Conservation (phyloP, 805 yeast genomes). For the Metschnikowia noctiluminum region DNA sequence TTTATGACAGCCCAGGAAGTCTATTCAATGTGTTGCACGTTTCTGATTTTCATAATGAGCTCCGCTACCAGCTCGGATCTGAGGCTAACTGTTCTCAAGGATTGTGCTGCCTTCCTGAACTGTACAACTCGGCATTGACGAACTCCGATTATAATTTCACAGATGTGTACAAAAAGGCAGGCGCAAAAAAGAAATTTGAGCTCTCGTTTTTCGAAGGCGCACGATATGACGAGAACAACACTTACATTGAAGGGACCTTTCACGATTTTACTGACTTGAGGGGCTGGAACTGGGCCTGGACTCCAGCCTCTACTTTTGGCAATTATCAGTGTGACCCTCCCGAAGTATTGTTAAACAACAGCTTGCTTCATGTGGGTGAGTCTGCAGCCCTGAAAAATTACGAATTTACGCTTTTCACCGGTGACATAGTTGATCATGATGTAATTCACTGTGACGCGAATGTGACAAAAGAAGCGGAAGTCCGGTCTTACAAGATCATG, state of each 20-base stretch:
- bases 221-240: conserved; percentile 23
- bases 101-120: conserved; percentile 61
- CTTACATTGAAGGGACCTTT: conserved; percentile 31
- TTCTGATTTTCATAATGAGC: conserved; percentile 63
- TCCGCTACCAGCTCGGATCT: conserved; percentile 50
- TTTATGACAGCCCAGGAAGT: conserved; percentile 27
- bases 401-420: conserved; percentile 67
- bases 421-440: conserved; percentile 72
- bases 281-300: conserved; percentile 32
- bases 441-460: conserved; percentile 50
- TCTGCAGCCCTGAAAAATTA: conserved; percentile 34
- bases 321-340: conserved; percentile 66
- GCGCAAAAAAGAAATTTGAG: conserved; percentile 14
- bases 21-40: conserved; percentile 62
- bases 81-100: conserved; percentile 55
- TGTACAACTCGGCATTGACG: conserved; percentile 32
- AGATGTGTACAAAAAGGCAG: conserved; percentile 19
- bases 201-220: conserved; percentile 32
- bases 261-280: conserved; percentile 28
- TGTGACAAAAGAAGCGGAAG: conserved; percentile 67
- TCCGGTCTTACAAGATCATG: conserved; percentile 62
- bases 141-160: conserved; percentile 29
- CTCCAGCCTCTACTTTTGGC: conserved; percentile 62
- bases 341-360: conserved; percentile 54
- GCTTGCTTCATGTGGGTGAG: conserved; percentile 45